Percentiles rank a stretch among this genome's conserved stretches.
Conservation (phyloP, 257 asterid genomes). For the Nicotiana undulata region DNA sequence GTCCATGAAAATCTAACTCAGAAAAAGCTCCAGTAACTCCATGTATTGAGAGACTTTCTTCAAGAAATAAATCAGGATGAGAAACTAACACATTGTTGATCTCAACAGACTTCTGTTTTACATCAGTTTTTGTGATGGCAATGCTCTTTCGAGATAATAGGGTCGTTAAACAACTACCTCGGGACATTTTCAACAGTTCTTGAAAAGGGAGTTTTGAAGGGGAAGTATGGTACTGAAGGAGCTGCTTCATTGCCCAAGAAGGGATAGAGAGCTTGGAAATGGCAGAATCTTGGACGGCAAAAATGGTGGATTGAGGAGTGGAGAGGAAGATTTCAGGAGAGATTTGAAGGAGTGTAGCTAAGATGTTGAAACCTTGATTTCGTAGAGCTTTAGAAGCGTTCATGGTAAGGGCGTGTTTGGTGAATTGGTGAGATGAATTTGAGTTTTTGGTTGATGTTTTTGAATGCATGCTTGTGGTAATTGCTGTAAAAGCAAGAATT, state of each 20-base stretch:
- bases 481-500: slow-evolving; percentile 42
- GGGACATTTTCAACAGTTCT: slow-evolving; percentile 35
- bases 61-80: slow-evolving; percentile 61
- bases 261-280: slow-evolving; percentile 47
- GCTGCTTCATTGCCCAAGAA: slow-evolving; percentile 47
- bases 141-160: slow-evolving; percentile 20
- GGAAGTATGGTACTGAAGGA: slow-evolving; percentile 55
- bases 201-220: slow-evolving; percentile 37
- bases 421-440: slow-evolving; percentile 15
- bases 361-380: slow-evolving; percentile 46
- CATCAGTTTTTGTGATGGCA: slow-evolving; percentile 33
- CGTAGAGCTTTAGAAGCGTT: slow-evolving; percentile 66
- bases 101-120: slow-evolving; percentile 18
- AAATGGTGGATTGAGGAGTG: slow-evolving; percentile 44
- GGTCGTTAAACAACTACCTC: slow-evolving; percentile 45
- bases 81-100: slow-evolving; percentile 54
- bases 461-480: slow-evolving; percentile 26
- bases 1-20: background rate
- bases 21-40: slow-evolving; percentile 48
- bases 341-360: slow-evolving; percentile 70
- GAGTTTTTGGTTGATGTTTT: background rate
- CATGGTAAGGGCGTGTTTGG: slow-evolving; percentile 20
- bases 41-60: slow-evolving; percentile 46
- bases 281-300: slow-evolving; percentile 66
- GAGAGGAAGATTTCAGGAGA: slow-evolving; percentile 71